Evolutionary conservation across 352 stramenopile genomes (phyloP), one percentile per base, ranked within the genome.

Genomic region (Pythium biforme): DNA sequence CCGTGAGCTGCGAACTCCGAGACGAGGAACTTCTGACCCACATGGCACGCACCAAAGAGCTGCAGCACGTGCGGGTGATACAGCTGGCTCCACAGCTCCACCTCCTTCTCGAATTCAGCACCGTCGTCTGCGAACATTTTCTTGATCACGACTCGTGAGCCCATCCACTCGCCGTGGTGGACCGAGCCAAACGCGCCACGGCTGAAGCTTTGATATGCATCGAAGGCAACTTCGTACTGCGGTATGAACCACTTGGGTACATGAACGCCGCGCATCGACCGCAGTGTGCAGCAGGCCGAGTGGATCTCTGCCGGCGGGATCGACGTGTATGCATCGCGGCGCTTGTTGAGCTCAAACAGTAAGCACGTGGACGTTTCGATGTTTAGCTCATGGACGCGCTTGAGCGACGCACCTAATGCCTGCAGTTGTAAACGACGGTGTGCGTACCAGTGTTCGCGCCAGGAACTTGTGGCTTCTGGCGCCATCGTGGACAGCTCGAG

Each of bases 1-100:
- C 74, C 75, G 25, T 73, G 58, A 23, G 58, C 68, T 3, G 72
- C 75, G 17, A 74, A 71, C 23, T 86, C 77, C 25, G 68, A 77
- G 2, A 83, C 73, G 27, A 80, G 71, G 26, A 77, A 73, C 1
- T 66, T 55, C 0, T 70, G 57, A 14, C 72, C 71, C 7, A 83
- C 70, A 20, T 82, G 70, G 23, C 76, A 83, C 0, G 69, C 72
- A 4, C 74, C 74, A 49, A 74, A 81, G 0, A 86, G 49, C 10
- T 64, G 62, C 14, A 86, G 41, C 19, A 83, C 58, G 43, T 86
- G 62, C 25, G 68, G 66, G 31, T 83, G 71, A 22, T 63, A 62
- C 19, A 86, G 57, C 8, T 49, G 39, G 33, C 62, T 31, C 76
- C 76, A 86, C 10, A 76, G 56, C 11, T 70, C 55, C 22, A 73